Evolutionary conservation across 1,284 basidiomycete species (phyloP), one percentile per base, ranked within the genome.

Genomic region (Phellinidium pouzarii): DNA sequence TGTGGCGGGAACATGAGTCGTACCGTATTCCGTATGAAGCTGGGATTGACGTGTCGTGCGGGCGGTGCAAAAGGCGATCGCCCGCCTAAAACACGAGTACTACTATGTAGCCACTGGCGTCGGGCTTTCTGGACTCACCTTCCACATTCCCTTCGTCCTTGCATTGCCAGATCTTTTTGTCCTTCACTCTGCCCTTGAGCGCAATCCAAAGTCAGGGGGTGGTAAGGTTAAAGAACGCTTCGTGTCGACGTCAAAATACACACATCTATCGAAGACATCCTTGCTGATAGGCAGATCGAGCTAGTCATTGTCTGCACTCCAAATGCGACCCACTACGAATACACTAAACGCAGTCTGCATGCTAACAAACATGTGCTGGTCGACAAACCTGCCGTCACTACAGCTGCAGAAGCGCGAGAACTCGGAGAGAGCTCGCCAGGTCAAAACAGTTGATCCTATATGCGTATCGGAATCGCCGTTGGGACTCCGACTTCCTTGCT

Each of bases 321-420:
- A 1, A 93, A 85, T 62, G 73, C 83, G 44, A 91, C 90, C 0
- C 91, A 94, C 66, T 90, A 82, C 64, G 66, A 72, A 4, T 82
- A 82, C 54, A 75, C 77, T n/a, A 84, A 83, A 65, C 74, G 74
- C 3, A 76, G 76, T 4, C 68, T 91, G 34, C 70, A 82, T 58
- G 82, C 84, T 0, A 87, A 86, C 26, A 92, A 92, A 66, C 87
- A 92, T 63, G 86, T 82, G 20, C 80, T 94, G 44, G 80, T 91
- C 41, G 91, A 94, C 66, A 94, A 94, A 66, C 91, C 91, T 1
- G 75, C 92, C 19, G 84, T 85, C 1, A 75, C 86, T 1, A 85
- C 82, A 0, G 71, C 72, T 3, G 68, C 68, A 17, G 76, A 93
- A 65, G 88, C 87, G 1, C 70, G 70, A 56, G 82, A 88, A 58